These are phyloP conservation scores for Tympanopsis confertula DNA, from an alignment of 2,329 filamentous ascomycete species.

Conservation along the genomic window DNA sequence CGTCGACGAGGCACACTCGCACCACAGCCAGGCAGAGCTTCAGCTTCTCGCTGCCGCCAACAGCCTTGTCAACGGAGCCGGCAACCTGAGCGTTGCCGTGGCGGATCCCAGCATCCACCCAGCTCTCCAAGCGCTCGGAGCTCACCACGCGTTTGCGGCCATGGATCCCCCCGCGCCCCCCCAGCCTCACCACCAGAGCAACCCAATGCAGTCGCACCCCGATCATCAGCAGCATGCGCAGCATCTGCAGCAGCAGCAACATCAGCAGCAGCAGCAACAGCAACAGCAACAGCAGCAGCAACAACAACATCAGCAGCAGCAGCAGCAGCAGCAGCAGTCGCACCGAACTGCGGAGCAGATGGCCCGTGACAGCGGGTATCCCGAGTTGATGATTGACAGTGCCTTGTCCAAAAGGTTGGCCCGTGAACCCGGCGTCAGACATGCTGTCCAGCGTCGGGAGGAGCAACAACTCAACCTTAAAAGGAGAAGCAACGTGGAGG, in stretches of 20 bases:
- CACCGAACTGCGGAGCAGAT: constrained; percentile 31
- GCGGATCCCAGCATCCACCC: background rate
- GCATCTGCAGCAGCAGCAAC: constrained; percentile 4
- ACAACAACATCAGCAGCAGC: constrained; percentile 15
- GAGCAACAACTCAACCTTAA: constrained; percentile 42
- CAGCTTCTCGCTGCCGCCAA: background rate
- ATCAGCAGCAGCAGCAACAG: constrained; percentile 14
- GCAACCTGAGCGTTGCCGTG: background rate
- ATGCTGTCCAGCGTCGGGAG: constrained; percentile 37
- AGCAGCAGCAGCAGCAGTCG: constrained; percentile 16
- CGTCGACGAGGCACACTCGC: background rate
- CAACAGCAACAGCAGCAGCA: constrained; percentile 6
- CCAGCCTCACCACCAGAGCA: background rate
- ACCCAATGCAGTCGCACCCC: background rate
- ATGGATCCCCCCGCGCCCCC: background rate
- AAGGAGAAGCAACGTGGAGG: constrained; percentile 49
- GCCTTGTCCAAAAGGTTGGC: constrained; percentile 42
- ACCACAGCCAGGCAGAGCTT: background rate
- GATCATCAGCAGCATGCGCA: background rate
- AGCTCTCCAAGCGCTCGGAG: background rate
- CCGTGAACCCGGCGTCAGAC: constrained; percentile 32
- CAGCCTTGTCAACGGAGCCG: background rate
- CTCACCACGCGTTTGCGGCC: background rate
- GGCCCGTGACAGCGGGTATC: constrained; percentile 33
- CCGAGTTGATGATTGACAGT: constrained; percentile 35